Percentiles rank a stretch among this genome's conserved stretches.
phyloP scores from a whole-genome alignment of 169 alveolate genomes.

The Plasmodium relictum region DNA sequence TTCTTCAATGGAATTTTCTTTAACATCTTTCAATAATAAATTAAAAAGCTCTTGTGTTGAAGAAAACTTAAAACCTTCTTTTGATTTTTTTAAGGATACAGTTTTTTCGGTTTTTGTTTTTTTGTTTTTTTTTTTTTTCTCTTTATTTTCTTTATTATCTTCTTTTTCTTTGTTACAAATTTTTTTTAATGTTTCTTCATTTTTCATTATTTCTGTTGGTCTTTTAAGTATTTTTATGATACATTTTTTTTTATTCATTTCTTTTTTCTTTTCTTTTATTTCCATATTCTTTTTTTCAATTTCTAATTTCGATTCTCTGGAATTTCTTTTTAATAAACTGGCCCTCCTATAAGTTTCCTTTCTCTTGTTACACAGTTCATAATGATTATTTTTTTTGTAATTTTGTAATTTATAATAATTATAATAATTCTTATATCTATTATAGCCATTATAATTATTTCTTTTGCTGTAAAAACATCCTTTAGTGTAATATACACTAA shows the following conservation, averaged over 20 bases:
- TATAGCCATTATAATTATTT: slow-evolving; percentile 22
- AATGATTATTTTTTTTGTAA: slow-evolving; percentile 8
- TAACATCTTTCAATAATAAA: slow-evolving; percentile 51
- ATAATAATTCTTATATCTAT: slow-evolving; percentile 27
- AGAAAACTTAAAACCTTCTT: slow-evolving; percentile 53
- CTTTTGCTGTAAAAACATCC: slow-evolving; percentile 14
- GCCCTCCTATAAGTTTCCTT: not conserved
- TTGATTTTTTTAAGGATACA: slow-evolving; percentile 9
- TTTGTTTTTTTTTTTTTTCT: slow-evolving; percentile 12
- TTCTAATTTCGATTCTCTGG: not conserved
- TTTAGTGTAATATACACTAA: slow-evolving; percentile 25
- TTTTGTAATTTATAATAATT: slow-evolving; percentile 24
- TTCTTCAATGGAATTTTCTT: not conserved
- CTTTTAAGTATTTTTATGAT: slow-evolving; percentile 44
- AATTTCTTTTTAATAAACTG: not conserved
- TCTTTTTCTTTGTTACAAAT: not conserved
- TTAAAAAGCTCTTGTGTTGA: slow-evolving; percentile 65
- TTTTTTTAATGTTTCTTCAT: not conserved
- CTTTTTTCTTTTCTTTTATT: slow-evolving; percentile 16
- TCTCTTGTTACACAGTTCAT: slow-evolving; percentile 3
- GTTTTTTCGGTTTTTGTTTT: not conserved
- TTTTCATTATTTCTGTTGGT: slow-evolving; percentile 19
- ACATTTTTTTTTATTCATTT: slow-evolving; percentile 15
- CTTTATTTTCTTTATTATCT: slow-evolving; percentile 2
- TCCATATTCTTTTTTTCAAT: slow-evolving; percentile 4